Evolutionary conservation across 2,329 filamentous ascomycete genomes (phyloP), one percentile per base, ranked within the genome.

Genomic region (Neofusicoccum cordaticola): DNA sequence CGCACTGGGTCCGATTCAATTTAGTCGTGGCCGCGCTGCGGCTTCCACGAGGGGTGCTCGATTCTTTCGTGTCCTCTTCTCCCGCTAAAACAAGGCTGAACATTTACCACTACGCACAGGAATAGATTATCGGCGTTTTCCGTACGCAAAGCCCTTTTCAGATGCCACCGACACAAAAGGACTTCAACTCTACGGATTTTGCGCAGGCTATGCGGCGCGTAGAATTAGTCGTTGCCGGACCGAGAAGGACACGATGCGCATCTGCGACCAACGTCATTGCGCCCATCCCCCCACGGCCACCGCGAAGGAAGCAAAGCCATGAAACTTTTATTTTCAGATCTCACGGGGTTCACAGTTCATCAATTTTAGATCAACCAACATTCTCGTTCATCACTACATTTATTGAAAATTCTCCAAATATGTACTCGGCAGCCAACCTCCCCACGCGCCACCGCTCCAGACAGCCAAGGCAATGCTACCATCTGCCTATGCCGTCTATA

Each of bases 331-430:
- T 1, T 1, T 39, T 11, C 37, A 39, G 13, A 17, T 31, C 27
- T 31, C 27, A 31, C 27, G 4, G 6, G 6, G 0, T 31, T 31
- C 27, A 31, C 27, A 1, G 4, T 5, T 31, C 4, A 31, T 31
- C 41, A 44, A 1, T 17, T 17, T 17, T 17, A n/a, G 34, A 39
- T 19, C 50, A 15, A 19, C 31, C 44, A 47, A 17, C n/a, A 37
- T 31, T 60, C 58, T 50, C 35, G 51, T 62, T 62, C 58, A 62
- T 62, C 58, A 62, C 58, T 51, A 62, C 58, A 62, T 50, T 62
- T 62, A 41, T 62, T 37, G 8, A 62, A 62, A 62, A 31, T 22
- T 62, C 58, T 51, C 45, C 34, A 62, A 34, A 45, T 62, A 62
- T 62, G 34, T 62, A 62, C 58, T 62, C 34, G 58, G 35, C 58